Evolutionary conservation across 768 basidiomycete genomes (phyloP), one percentile per base, ranked within the genome.

Genomic region (Amanita exitialis): DNA sequence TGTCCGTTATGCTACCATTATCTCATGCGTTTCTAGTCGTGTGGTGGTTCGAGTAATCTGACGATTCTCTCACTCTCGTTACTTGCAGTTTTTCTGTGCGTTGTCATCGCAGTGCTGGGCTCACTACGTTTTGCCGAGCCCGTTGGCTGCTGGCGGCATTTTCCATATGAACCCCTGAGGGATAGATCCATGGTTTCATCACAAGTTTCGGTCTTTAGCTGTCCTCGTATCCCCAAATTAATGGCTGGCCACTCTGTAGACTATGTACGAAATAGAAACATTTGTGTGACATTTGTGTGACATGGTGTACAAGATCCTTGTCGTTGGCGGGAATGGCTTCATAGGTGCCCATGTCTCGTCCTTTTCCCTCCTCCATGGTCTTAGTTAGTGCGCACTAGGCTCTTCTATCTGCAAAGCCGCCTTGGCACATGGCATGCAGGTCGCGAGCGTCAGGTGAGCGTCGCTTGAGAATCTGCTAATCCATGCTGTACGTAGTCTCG

Each of bases 261-360:
- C 12, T 48, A 49, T 39, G 35, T 37, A 39, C 6, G 47, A 21
- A 20, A 32, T 21, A 38, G 23, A 20, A 18, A 7, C 34, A 48
- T 39, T 18, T 27, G 28, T 47, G 37, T 43, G 47, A 21, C 41
- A 42, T 27, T 34, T 54, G 28, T 37, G 39, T 38, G 42, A 49
- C 45, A 53, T 72, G 20, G 51, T 72, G 47, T 77, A 72, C 49
- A 85, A 74, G 60, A 76, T 97, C 34, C 80, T 97, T n/a, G 91
- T 99, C 37, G 79, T 98, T 1, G 96, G 96, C n/a, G 96, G 96
- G 41, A 96, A 96, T 70, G 96, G 96, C 4, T 98, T 96, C 71
- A 82, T 99, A 60, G 95, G 94, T 88, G 56, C 47, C 25, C 25
- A 39, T 20, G 28, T 21, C 12, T 35, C n/a, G 44, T 44, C 38